These are phyloP conservation scores for Sphagnum contortum DNA, from an alignment of 225 moss, liverwort and hornwort species.

Conservation along the genomic window DNA sequence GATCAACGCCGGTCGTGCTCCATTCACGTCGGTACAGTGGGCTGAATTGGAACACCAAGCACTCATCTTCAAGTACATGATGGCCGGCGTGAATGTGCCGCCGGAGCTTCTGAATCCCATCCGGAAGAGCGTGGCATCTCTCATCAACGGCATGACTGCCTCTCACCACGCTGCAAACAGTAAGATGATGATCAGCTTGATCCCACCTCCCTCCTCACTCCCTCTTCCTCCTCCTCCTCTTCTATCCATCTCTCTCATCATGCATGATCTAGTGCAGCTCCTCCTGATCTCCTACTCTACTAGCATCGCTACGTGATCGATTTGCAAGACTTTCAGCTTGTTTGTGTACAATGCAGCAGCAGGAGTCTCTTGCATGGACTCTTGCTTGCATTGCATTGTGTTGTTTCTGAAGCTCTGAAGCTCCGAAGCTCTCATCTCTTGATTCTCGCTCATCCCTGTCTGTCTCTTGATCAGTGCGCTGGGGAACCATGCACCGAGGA, in stretches of 20 bases:
- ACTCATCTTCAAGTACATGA: conserved; percentile 97
- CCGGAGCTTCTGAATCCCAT: conserved; percentile 90
- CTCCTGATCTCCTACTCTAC: too few species aligned
- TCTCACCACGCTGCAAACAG: conserved; percentile 74
- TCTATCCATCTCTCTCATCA: too few species aligned
- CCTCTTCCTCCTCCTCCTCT: too few species aligned
- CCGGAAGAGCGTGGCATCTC: conserved; percentile 84
- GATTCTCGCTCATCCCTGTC: not conserved
- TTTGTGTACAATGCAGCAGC: too few species aligned
- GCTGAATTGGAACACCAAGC: conserved; percentile 99
- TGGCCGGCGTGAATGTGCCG: conserved; percentile 94
- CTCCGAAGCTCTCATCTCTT: too few species aligned
- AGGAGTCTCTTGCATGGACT: too few species aligned
- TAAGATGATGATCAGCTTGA: conserved; percentile 16
- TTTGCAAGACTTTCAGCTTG: too few species aligned
- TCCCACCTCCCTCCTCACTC: too few species aligned
- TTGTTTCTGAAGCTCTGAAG: too few species aligned
- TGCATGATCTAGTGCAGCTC: too few species aligned
- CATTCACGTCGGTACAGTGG: conserved; percentile 92
- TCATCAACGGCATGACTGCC: conserved; percentile 61
- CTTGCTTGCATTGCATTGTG: too few species aligned
- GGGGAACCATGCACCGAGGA: conserved; percentile 87
- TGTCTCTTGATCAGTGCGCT: conserved; percentile 50
- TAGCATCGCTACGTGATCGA: too few species aligned
- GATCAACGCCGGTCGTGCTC: conserved; percentile 61